These are phyloP conservation scores for Phytophthora sp. DNA, from an alignment of 352 stramenopile species.

Conservation along the genomic window DNA sequence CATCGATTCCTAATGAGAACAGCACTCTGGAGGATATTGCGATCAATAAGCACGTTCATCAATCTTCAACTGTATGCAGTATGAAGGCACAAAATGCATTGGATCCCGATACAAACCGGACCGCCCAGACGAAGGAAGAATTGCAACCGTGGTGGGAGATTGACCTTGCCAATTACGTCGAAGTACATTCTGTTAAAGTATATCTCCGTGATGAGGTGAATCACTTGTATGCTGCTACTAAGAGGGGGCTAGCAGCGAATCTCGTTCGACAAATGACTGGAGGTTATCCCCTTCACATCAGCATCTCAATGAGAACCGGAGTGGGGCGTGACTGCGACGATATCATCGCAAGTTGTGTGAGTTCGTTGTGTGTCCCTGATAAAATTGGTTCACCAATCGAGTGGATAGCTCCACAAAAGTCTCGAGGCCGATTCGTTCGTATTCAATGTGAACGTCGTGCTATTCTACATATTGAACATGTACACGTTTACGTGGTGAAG, in stretches of 20 bases:
- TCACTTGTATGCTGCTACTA: conserved; percentile 35
- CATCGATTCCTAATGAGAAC: conserved; percentile 1
- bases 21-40: conserved; percentile 45
- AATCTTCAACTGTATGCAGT: conserved; percentile 52
- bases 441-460: conserved; percentile 53
- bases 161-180: conserved; percentile 55
- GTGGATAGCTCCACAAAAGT: conserved; percentile 57
- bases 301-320: conserved; percentile 70
- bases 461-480: conserved; percentile 65
- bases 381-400: conserved; percentile 41
- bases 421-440: conserved; percentile 65
- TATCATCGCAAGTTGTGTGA: conserved; percentile 59
- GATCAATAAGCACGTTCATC: conserved; percentile 44
- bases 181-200: conserved; percentile 57
- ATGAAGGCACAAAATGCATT: conserved; percentile 52
- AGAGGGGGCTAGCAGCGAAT: conserved; percentile 8
- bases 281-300: conserved; percentile 60
- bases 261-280: conserved; percentile 23
- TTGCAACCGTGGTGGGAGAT: conserved; percentile 67
- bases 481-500: conserved; percentile 59
- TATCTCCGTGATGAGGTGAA: conserved; percentile 46
- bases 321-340: conserved; percentile 64
- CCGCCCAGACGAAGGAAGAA: conserved; percentile 54
- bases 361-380: conserved; percentile 39
- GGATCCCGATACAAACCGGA: conserved; percentile 32